Base-by-base conservation (phyloP, 139 green algal species). In the Chlorella sp. region DNA sequence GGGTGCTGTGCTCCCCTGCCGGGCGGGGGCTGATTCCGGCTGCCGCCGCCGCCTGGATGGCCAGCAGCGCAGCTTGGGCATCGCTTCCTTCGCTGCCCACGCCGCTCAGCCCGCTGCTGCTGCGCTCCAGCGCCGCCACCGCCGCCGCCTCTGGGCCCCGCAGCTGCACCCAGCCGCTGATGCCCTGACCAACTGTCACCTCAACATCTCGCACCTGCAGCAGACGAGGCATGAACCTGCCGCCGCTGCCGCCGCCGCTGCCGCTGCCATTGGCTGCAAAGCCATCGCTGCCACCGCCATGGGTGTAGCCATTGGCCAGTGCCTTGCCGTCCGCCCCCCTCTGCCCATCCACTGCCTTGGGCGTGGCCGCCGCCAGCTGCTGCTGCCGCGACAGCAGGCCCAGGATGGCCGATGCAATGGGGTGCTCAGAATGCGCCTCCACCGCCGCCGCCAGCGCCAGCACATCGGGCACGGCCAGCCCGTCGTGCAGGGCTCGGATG, bases 361-460 rank as follows among this genome's bases (percentile, higher is more conserved):
- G 21, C 21, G 11, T 87, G 36, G 32, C 36, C 17, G 23, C 60
- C 39, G 70, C 26, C 80, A 65, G 39, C 79, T 60, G 39, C 32
- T 55, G 55, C 32, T 55, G 62, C 74, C 85, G 81, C 39, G 87
- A 57, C 64, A 72, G n/a, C 28, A 71, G 30, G 5, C 55, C 34
- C 56, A 99, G 80, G 47, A 99, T 85, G 3, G 97, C 96, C 1
- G 56, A 62, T 0, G 94, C 97, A 57, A 99, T 86, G 0, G 97
- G 97, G 88, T 99, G 97, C 89, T 99, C 96, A 67, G 89, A 96
- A 57, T 87, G 79, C 21, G 67, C 83, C 91, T 99, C 97, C n/a
- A 96, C 91, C 2, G 95, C 92, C 2, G 91, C 94, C 17, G 91
- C 92, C 67, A 98, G 85, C 57, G 64, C n/a, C 17, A 94, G 32